Percentiles rank a stretch among this genome's conserved stretches.
Conservation (phyloP, 805 yeast species). For the Cyberlindnera saturnus region DNA sequence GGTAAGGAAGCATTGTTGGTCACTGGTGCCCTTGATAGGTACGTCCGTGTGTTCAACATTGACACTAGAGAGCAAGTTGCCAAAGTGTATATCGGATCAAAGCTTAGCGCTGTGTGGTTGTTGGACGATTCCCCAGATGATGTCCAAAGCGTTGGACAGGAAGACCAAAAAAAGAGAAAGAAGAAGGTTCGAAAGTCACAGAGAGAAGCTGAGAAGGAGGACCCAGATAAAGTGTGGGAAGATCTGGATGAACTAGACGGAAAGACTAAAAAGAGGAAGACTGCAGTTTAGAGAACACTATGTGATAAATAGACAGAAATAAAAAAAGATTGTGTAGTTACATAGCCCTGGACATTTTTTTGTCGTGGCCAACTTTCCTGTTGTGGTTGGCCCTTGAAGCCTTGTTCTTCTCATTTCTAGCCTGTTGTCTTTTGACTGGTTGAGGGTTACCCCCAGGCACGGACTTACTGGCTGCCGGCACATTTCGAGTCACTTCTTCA, state of each 20-base stretch:
- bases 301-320: background rate
- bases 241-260: slow-evolving; percentile 21
- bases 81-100: slow-evolving; percentile 73
- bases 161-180: slow-evolving; percentile 27
- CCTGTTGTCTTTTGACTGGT: slow-evolving; percentile 27
- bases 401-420: slow-evolving; percentile 49
- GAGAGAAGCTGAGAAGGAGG: slow-evolving; percentile 22
- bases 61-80: slow-evolving; percentile 50
- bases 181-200: slow-evolving; percentile 33
- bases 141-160: slow-evolving; percentile 20
- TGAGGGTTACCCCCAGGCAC: too few species aligned
- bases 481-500: background rate
- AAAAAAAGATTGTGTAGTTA: background rate
- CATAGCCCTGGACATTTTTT: slow-evolving; percentile 33
- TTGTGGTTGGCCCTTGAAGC: slow-evolving; percentile 57
- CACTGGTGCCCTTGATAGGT: slow-evolving; percentile 85
- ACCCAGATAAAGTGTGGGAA: slow-evolving; percentile 35
- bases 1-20: slow-evolving; percentile 43
- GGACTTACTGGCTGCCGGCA: background rate
- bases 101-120: slow-evolving; percentile 47
- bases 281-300: background rate
- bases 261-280: slow-evolving; percentile 16
- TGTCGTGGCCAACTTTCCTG: slow-evolving; percentile 56
- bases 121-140: slow-evolving; percentile 38
- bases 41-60: slow-evolving; percentile 69